Conservation (phyloP, 1,284 basidiomycete genomes). For the Trichosporon faecale region DNA sequence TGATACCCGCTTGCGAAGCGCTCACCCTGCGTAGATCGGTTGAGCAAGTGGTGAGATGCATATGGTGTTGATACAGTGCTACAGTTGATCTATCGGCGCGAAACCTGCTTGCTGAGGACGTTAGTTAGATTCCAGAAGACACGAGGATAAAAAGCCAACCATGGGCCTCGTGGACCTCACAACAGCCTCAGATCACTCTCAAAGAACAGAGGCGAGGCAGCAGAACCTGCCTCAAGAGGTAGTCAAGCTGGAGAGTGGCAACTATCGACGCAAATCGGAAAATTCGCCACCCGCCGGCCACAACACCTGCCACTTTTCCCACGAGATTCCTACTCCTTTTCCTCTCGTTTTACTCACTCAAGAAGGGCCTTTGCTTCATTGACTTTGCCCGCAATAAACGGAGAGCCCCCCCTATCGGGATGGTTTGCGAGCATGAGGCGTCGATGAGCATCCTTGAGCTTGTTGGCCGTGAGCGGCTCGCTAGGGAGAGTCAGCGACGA, state of each 20-base stretch:
- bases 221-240: no score
- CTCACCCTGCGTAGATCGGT: background rate
- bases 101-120: slow-evolving; percentile 29
- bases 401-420: slow-evolving; percentile 91
- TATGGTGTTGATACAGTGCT: slow-evolving; percentile 22
- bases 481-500: slow-evolving; percentile 52
- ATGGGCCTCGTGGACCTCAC: background rate
- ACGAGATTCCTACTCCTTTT: slow-evolving; percentile 4
- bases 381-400: slow-evolving; percentile 96
- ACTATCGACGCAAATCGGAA: background rate
- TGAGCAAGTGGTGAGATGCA: slow-evolving; percentile 23
- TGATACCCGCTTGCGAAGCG: no score
- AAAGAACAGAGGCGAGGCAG: background rate
- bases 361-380: slow-evolving; percentile 87
- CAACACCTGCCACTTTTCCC: background rate
- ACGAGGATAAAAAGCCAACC: background rate
- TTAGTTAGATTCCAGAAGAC: background rate
- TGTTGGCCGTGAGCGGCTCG: slow-evolving; percentile 67
- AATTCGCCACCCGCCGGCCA: background rate
- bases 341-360: slow-evolving; percentile 53
- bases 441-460: slow-evolving; percentile 84
- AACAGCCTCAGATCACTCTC: background rate
- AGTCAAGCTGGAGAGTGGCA: background rate
- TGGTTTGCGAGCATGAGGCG: slow-evolving; percentile 85
- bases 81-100: slow-evolving; percentile 22